These are phyloP conservation scores for Pythium volutum DNA, from an alignment of 352 stramenopile genomes.

Conservation along the genomic window DNA sequence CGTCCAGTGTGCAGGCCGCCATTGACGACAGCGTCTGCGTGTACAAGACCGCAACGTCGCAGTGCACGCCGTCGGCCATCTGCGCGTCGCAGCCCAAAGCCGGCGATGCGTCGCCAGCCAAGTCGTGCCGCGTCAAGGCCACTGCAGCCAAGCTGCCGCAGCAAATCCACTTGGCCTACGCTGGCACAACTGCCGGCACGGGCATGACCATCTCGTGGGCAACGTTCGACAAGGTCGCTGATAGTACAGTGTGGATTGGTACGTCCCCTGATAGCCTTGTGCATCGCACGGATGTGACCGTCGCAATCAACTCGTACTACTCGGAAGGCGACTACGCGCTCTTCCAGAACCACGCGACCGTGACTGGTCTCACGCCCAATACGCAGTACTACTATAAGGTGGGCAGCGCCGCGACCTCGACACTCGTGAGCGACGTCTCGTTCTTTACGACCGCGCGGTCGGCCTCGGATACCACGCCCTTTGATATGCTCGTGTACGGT, in stretches of 20 bases:
- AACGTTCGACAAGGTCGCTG: conserved; percentile 27
- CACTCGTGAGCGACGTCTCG: conserved; percentile 3
- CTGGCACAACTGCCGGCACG: conserved; percentile 31
- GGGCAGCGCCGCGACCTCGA: conserved; percentile 7
- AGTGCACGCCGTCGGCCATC: conserved; percentile 16
- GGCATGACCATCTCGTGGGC: conserved; percentile 49
- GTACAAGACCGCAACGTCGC: conserved; percentile 9
- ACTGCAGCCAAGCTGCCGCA: conserved; percentile 24
- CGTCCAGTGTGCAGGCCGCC: not conserved
- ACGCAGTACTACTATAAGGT: conserved; percentile 41
- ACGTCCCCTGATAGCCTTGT: conserved; percentile 10
- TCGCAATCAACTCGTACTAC: conserved; percentile 31
- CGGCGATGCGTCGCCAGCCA: conserved; percentile 11
- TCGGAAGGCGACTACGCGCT: conserved; percentile 42
- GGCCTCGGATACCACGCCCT: conserved; percentile 27
- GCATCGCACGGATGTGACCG: conserved; percentile 6
- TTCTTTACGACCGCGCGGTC: conserved; percentile 42
- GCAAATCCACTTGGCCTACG: conserved; percentile 51
- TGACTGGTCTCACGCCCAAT: conserved; percentile 31
- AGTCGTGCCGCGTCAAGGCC: conserved; percentile 19
- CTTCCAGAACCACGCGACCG: conserved; percentile 42
- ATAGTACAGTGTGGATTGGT: conserved; percentile 37
- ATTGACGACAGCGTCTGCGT: conserved; percentile 14
- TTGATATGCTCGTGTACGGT: conserved; percentile 62
- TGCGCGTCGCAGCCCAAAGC: conserved; percentile 23